Evolutionary conservation across 108 stramenopile species (phyloP), one percentile per base, ranked within the genome.

Genomic region (Asterionellopsis glacialis): DNA sequence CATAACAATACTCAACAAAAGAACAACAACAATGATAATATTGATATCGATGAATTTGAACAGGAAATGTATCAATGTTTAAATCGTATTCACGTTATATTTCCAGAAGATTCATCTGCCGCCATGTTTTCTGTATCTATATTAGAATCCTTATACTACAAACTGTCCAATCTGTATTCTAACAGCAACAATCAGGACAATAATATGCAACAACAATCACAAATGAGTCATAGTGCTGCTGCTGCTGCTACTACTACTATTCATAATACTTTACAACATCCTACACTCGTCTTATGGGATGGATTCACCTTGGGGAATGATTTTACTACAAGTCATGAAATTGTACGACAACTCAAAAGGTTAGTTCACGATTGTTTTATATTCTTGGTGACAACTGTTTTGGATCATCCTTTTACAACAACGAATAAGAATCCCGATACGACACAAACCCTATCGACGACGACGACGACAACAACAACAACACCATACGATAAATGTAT

Each of bases 241-340:
- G n/a, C n/a, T n/a, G n/a, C n/a, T n/a, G n/a, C n/a, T n/a, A n/a
- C n/a, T n/a, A n/a, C n/a, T n/a, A n/a, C n/a, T n/a, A n/a, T n/a
- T n/a, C n/a, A n/a, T n/a, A n/a, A n/a, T n/a, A n/a, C n/a, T n/a
- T 9, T 9, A 48, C 19, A 48, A 16, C 47, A 48, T 21, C 47
- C 47, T 19, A 48, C 47, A 21, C 47, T 48, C 9, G 47, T 48
- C 1, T 21, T 48, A 21, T 48, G 47, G 47, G 47, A 48, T 48
- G 47, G 47, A 16, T 48, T 48, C 47, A 33, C 33, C 5, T 21
- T 48, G 9, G 47, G 21, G 16, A 9, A 21, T 21, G 47, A 48
- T 21, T 16, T 13, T 14, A 44, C 43, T 44, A 13, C 43, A 14
- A 14, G 43, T 11, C 43, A 48, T 21, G 47, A 48, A 21, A 48